Percentiles rank a stretch among this genome's conserved stretches.
Conservation (phyloP, 1,139 yeast species). For the Lodderomyces margitis region DNA sequence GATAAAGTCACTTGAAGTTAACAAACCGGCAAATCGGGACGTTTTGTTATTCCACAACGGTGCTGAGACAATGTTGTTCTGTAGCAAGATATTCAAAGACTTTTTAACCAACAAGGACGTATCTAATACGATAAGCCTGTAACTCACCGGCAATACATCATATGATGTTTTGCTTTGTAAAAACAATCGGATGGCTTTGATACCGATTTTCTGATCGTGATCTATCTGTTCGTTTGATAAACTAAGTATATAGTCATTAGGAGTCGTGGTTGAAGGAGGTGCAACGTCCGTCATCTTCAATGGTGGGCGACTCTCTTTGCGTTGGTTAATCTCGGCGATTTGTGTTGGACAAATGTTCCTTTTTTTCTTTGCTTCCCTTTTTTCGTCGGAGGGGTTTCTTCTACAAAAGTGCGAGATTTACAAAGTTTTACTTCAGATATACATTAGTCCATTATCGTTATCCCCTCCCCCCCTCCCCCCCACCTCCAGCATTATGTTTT, state of each 20-base stretch:
- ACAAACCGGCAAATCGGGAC: constrained; percentile 88
- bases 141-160: constrained; percentile 95
- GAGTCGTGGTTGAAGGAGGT: constrained; percentile 26
- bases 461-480: too few species aligned
- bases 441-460: too few species aligned
- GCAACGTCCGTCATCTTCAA: constrained; percentile 12
- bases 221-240: constrained; percentile 45
- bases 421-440: too few species aligned
- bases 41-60: constrained; percentile 94
- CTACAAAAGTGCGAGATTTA: too few species aligned
- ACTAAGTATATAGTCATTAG: constrained; percentile 45
- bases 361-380: neutral
- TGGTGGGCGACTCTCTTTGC: neutral
- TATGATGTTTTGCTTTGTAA: constrained; percentile 90
- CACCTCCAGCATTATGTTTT: neutral
- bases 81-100: constrained; percentile 83
- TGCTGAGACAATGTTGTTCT: constrained; percentile 93
- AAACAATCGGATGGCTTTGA: constrained; percentile 77
- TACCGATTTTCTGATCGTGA: constrained; percentile 64
- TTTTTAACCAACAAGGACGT: constrained; percentile 88
- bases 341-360: constrained; percentile 2
- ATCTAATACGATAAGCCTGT: constrained; percentile 89
- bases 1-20: constrained; percentile 90
- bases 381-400: neutral
- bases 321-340: constrained; percentile 1